Percentiles rank a stretch among this genome's conserved stretches.
These are phyloP conservation scores for Platismatia glauca DNA, from an alignment of 495 filamentous ascomycete genomes.

Conservation along the genomic window DNA sequence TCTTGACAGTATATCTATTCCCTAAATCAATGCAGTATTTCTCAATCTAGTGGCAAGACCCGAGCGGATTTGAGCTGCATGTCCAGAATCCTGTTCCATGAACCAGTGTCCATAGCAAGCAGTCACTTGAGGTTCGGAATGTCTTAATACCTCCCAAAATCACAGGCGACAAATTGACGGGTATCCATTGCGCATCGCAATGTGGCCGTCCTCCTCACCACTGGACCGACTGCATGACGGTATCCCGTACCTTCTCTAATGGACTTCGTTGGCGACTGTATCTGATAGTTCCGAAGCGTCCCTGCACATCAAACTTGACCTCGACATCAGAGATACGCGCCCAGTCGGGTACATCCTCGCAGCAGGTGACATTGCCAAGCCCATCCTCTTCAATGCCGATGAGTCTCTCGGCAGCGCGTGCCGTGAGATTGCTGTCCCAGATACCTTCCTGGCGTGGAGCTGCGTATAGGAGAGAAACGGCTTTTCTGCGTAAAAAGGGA, in stretches of 20 bases:
- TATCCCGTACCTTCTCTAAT: background rate
- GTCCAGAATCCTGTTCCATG: background rate
- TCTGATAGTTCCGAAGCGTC: slow-evolving; percentile 1
- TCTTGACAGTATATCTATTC: background rate
- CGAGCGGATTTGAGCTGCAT: background rate
- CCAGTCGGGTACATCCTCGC: slow-evolving; percentile 21
- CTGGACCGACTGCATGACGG: background rate
- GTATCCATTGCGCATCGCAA: background rate
- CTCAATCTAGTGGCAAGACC: background rate
- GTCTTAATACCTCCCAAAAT: background rate
- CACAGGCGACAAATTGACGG: background rate
- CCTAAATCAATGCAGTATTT: background rate
- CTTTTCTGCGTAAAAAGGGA: slow-evolving; percentile 42
- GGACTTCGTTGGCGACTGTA: slow-evolving; percentile 7
- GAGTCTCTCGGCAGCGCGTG: slow-evolving; percentile 45
- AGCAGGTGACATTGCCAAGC: slow-evolving; percentile 24
- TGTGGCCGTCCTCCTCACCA: background rate
- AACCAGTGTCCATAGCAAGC: background rate
- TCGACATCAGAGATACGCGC: slow-evolving; percentile 17
- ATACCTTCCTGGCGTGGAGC: slow-evolving; percentile 52
- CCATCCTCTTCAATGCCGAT: slow-evolving; percentile 49
- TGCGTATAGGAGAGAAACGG: slow-evolving; percentile 45
- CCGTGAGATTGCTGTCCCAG: slow-evolving; percentile 51
- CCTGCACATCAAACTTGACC: slow-evolving; percentile 19
- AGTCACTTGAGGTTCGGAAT: background rate